phyloP scores from a whole-genome alignment of 176 grass and related monocot species.

The Cenchrus purpureus region DNA sequence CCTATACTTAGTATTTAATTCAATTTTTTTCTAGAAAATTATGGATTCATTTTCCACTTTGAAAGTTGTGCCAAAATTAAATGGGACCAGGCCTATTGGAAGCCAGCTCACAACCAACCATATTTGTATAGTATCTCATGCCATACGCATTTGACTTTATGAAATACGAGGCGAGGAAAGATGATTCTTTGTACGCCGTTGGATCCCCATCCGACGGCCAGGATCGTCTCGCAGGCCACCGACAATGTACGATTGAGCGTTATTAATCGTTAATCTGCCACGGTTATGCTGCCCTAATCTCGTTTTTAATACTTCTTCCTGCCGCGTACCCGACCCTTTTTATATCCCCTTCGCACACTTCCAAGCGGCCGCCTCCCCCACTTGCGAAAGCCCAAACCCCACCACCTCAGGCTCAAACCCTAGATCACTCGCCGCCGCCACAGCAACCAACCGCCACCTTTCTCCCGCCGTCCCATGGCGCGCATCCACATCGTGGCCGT shows the following conservation, averaged over 20 bases:
- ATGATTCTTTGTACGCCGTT: background rate
- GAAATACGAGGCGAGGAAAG: background rate
- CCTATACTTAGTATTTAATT: background rate
- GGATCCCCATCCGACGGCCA: background rate
- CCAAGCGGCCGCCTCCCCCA: background rate
- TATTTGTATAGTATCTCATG: background rate
- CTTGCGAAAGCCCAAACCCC: background rate
- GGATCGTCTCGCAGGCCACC: background rate
- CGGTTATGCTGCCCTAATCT: background rate
- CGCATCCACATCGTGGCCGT: conserved; percentile 36
- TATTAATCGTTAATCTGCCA: background rate
- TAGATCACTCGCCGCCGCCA: conserved; percentile 15
- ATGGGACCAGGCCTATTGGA: background rate
- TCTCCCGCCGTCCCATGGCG: conserved; percentile 9
- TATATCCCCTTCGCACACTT: conserved; percentile 27
- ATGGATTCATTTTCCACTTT: background rate
- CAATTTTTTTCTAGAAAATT: background rate
- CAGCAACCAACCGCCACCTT: background rate
- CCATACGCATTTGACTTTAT: background rate
- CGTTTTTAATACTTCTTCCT: background rate
- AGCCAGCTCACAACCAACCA: background rate
- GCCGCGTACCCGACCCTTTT: background rate
- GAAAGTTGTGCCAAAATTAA: background rate
- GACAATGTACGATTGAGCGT: background rate
- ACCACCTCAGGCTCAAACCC: conserved; percentile 35